Conservation (phyloP, 2,329 filamentous ascomycete species). For the Diplodia intermedia region DNA sequence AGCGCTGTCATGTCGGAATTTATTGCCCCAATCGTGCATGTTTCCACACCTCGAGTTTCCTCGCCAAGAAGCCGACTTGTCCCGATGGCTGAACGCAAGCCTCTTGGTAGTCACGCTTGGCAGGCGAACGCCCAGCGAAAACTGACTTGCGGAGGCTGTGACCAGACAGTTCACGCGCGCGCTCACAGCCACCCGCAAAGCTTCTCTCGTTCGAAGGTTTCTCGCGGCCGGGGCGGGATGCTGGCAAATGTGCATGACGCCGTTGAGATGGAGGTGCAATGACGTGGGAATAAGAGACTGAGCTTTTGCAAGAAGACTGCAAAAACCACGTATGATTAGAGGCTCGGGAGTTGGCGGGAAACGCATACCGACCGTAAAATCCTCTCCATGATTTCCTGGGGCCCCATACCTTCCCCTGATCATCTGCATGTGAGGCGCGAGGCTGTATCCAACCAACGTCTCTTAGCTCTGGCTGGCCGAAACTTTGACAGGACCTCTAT, state of each 20-base stretch:
- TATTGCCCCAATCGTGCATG: constrained; percentile 6
- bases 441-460: background rate
- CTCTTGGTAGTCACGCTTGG: constrained; percentile 13
- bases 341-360: background rate
- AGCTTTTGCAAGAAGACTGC: too few relatives aligned
- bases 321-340: background rate
- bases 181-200: constrained; percentile 21
- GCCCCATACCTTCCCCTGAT: background rate
- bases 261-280: background rate
- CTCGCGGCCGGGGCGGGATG: background rate
- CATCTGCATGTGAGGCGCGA: background rate
- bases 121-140: constrained; percentile 2
- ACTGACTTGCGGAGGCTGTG: constrained; percentile 15
- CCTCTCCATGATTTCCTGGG: constrained; percentile 9
- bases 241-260: too few relatives aligned
- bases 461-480: background rate
- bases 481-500: background rate
- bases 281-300: background rate
- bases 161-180: background rate
- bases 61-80: constrained; percentile 16
- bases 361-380: background rate
- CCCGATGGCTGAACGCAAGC: constrained; percentile 15
- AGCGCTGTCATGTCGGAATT: background rate
- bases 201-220: constrained; percentile 2
- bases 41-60: background rate